Percentiles rank a stretch among this genome's conserved stretches.
Evolutionary conservation across 2,329 filamentous ascomycete genomes (phyloP).

Genomic region (Bisporella sp.): DNA sequence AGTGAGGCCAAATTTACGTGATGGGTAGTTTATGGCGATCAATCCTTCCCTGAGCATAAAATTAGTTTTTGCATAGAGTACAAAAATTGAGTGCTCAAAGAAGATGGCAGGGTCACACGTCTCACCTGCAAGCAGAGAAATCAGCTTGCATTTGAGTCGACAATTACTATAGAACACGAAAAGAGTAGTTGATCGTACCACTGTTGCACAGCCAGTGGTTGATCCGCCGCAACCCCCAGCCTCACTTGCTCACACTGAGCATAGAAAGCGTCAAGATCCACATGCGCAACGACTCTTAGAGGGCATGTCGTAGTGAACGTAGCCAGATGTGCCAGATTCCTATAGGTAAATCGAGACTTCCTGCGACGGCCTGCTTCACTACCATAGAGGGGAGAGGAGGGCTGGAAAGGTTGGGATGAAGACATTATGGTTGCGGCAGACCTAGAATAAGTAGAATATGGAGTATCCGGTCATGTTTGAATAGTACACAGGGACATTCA

Average conservation of each 20-base stretch:
- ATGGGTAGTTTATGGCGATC: conserved; percentile 95
- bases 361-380: conserved; percentile 12
- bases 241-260: conserved; percentile 93
- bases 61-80: conserved; percentile 1
- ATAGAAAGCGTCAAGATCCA: conserved; percentile 97
- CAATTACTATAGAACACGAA: too few species aligned
- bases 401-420: conserved; percentile 38
- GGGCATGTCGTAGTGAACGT: conserved; percentile 66
- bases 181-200: conserved; percentile 47
- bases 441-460: neutral
- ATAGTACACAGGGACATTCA: too few species aligned
- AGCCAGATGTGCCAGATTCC: conserved; percentile 70
- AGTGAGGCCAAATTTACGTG: conserved; percentile 70
- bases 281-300: conserved; percentile 79
- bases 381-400: conserved; percentile 37
- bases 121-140: too few species aligned
- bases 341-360: conserved; percentile 74
- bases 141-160: too few species aligned
- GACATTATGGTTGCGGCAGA: conserved; percentile 28
- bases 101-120: too few species aligned
- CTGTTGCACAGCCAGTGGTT: conserved; percentile 88
- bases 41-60: conserved; percentile 62
- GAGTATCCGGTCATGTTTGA: too few species aligned
- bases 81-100: too few species aligned
- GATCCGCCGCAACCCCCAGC: conserved; percentile 63